phyloP scores from a whole-genome alignment of 2,329 filamentous ascomycete species.

The Claviceps sp. region DNA sequence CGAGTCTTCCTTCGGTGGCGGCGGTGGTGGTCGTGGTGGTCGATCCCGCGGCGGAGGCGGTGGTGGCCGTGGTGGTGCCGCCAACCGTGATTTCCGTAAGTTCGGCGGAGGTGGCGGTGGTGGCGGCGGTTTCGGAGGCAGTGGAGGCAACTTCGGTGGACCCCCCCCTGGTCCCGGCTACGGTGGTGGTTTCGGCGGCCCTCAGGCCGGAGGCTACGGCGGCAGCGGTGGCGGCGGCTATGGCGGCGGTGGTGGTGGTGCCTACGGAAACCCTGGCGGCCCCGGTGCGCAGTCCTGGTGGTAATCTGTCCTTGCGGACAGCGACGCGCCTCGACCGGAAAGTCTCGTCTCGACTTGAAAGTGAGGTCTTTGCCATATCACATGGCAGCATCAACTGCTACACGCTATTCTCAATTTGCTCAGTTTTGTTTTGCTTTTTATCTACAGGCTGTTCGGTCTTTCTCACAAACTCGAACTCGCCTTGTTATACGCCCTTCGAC shows the following conservation, averaged over 20 bases:
- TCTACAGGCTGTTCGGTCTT: background rate
- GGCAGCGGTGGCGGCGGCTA: slow-evolving; percentile 29
- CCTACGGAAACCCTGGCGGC: slow-evolving; percentile 57
- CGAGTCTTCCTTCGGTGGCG: slow-evolving; percentile 74
- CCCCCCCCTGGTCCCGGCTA: slow-evolving; percentile 21
- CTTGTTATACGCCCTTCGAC: slow-evolving; percentile 8
- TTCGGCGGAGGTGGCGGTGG: slow-evolving; percentile 43
- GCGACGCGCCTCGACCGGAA: background rate
- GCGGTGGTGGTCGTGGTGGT: slow-evolving; percentile 40
- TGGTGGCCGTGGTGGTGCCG: slow-evolving; percentile 52
- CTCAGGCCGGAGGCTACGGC: slow-evolving; percentile 25
- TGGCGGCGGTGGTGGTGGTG: slow-evolving; percentile 23
- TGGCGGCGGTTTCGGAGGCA: slow-evolving; percentile 27
- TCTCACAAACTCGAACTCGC: background rate
- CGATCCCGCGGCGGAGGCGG: slow-evolving; percentile 28
- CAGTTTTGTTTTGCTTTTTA: slow-evolving; percentile 4
- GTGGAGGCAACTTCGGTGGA: slow-evolving; percentile 20
- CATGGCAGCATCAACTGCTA: slow-evolving; percentile 5
- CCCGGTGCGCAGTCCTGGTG: slow-evolving; percentile 53
- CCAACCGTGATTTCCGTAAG: slow-evolving; percentile 86
- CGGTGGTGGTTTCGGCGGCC: slow-evolving; percentile 22
- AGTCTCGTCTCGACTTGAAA: background rate
- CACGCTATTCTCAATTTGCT: slow-evolving; percentile 4
- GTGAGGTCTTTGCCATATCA: background rate
- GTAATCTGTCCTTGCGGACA: slow-evolving; percentile 24